phyloP scores from a whole-genome alignment of 2,329 filamentous ascomycete species.

The Fusarium oligoseptatum region DNA sequence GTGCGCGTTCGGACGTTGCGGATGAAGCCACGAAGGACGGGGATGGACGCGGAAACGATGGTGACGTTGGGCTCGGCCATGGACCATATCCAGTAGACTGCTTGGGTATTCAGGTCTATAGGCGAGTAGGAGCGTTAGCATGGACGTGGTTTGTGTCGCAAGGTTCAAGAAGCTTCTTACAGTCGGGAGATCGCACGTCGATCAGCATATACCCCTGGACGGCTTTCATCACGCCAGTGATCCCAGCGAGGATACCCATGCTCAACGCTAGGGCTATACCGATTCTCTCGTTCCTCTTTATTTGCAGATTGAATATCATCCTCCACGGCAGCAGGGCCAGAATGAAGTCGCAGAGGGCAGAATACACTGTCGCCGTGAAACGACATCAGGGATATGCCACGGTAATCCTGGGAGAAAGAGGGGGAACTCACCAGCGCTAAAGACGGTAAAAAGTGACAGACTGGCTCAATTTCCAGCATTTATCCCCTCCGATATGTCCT shows the following conservation, averaged over 20 bases:
- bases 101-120: not conserved
- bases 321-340: not conserved
- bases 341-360: not conserved
- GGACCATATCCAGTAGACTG: not conserved
- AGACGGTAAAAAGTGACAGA: not conserved
- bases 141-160: not conserved
- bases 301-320: not conserved
- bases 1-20: not conserved
- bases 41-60: not conserved
- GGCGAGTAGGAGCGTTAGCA: not conserved
- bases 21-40: not conserved
- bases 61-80: not conserved
- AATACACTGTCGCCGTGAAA: not conserved
- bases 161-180: not conserved
- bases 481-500: not conserved
- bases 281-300: not conserved
- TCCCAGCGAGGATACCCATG: not conserved
- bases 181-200: not conserved
- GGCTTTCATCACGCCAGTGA: not conserved
- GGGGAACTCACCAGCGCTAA: not conserved
- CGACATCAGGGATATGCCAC: not conserved
- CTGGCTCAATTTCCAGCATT: not conserved
- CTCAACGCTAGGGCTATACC: not conserved
- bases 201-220: not conserved
- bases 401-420: not conserved